Base-by-base conservation (phyloP, 805 yeast species). In the Pichia thaimueangensis region DNA sequence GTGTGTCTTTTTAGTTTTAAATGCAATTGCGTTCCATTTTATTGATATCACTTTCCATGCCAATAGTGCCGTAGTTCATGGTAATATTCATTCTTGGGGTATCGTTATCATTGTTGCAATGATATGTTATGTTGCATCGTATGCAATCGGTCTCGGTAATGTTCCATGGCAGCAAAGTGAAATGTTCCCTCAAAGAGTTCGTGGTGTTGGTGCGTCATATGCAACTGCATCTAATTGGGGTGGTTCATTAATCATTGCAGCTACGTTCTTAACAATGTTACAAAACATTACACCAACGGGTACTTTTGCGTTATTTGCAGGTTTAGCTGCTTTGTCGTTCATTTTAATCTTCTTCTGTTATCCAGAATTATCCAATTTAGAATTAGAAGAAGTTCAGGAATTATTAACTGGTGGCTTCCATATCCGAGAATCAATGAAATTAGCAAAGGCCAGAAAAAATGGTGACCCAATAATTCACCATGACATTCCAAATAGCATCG, bases 111-210 rank as follows among this genome's bases (percentile, higher is more conserved):
- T 93, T 49, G 71, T 88, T 30, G 80, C 87, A 41, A 88, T 89
- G 86, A 86, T 91, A 49, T 61, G 78, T 31, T 93, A 71, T 58
- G 96, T 89, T 35, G 96, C 95, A 3, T 79, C 82, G 41, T 91
- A 89, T 60, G 96, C 97, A 37, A 69, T 86, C 51, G 97, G 97
- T 52, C 86, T 89, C 52, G 98, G 98, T 66, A 89, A 91, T 62
- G 93, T 87, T 42, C 97, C 97, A 43, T 91, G 98, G 98, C 96
- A 91, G 60, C 97, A 93, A 59, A 83, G 91, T 44, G 98, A 91
- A 65, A 69, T 91, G 57, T 88, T 93, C 68, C 93, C 97, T 28
- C 95, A 89, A 71, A 76, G 80, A 48, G 96, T 91, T 27, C 79
- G 98, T 61, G 95, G 96, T 45, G 73, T 87, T 36, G 97, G 97